Base-by-base conservation (phyloP, 257 asterid genomes). In the Anisodus acutangulus region DNA sequence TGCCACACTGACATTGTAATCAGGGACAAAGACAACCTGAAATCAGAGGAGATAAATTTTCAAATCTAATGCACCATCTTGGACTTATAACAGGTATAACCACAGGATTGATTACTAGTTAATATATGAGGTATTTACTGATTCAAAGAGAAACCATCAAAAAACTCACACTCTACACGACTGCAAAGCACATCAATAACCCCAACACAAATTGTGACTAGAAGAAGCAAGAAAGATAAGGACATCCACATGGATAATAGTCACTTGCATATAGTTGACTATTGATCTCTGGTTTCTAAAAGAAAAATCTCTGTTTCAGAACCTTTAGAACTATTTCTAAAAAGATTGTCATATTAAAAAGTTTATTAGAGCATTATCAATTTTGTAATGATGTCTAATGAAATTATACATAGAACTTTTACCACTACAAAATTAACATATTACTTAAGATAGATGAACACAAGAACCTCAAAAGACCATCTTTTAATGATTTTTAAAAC, bases 1-100 rank as follows among this genome's bases (percentile, higher is more conserved):
- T 49, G 98, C 98, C 57, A 88, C 97, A 82, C 91, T 93, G 83
- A 94, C 98, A 87, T 92, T 94, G 92, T 94, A 94, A 89, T 93
- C 97, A 9, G 98, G 97, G 84, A 94, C 92, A 88, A 94, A 93
- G 60, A 94, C 70, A 49, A 92, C 94, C 97, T 94, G 83, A 69
- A 54, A 88, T 39, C 31, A 9, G 10, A 51, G 4, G 8, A n/a
- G 13, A 53, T 76, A 51, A 74, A 6, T 26, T 53, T 26, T 76
- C 47, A 76, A 51, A 76, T 76, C 62, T 74, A 22, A 6, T 11
- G 43, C 19, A 74, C 43, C 41, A 9, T 70, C 16, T 70, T 17
- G n/a, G 11, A 45, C 80, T n/a, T 72, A 10, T 72, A 72, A 71
- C 15, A 71, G 80, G 9, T 71, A 45, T 45, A 45, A 45, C 58